A percentile compares a stretch with the other conserved stretches of the same genome.
Evolutionary conservation across 257 asterid species (phyloP).

Genomic region (Penstemon barbatus): DNA sequence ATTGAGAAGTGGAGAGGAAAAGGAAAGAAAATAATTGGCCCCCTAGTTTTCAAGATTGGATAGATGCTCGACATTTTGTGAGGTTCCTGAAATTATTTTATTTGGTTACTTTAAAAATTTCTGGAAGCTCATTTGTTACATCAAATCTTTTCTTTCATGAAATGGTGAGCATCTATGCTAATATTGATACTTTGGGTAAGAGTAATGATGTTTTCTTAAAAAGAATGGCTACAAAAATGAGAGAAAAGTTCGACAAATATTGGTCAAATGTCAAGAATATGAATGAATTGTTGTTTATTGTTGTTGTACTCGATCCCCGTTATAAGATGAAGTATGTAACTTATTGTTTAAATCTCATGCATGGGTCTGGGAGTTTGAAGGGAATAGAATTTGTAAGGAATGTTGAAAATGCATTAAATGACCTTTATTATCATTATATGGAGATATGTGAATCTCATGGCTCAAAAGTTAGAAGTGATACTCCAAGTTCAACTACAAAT

Average conservation of each 20-base stretch:
- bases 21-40: neutral
- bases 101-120: neutral
- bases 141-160: neutral
- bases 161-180: neutral
- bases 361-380: too few relatives aligned
- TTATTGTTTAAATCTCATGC: neutral
- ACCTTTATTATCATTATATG: too few relatives aligned
- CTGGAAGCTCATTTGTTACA: neutral
- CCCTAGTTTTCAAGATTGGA: neutral
- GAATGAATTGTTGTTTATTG: neutral
- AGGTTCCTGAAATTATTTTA: neutral
- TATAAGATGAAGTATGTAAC: neutral
- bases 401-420: too few relatives aligned
- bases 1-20: neutral
- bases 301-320: neutral
- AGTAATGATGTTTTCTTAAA: neutral
- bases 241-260: neutral
- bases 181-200: neutral
- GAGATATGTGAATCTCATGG: too few relatives aligned
- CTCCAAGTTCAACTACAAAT: neutral
- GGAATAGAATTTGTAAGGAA: too few relatives aligned
- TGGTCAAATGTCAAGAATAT: neutral
- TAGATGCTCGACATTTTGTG: neutral
- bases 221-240: neutral
- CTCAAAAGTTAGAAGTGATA: neutral